phyloP scores from a whole-genome alignment of 176 grass and related monocot species.

The Triticum monococcum region DNA sequence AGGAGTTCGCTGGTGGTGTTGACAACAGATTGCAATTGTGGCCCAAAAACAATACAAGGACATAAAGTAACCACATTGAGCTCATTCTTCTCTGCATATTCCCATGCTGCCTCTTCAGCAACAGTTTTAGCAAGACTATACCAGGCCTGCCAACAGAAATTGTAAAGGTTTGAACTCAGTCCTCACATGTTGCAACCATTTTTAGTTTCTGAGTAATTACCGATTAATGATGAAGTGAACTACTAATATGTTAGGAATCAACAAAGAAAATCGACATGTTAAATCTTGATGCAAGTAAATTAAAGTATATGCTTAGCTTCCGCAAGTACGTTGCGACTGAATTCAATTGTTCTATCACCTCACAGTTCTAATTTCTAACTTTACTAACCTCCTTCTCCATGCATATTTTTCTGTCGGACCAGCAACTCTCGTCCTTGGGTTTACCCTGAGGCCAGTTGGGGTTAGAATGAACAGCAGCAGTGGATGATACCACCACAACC shows the following conservation, averaged over 20 bases:
- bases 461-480: neutral
- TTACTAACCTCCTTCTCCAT: conserved; percentile 16
- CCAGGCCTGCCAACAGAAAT: neutral
- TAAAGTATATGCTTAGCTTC: neutral
- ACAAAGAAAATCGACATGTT: neutral
- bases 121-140: neutral
- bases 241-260: neutral
- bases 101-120: neutral
- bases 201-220: neutral
- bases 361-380: neutral
- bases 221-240: neutral
- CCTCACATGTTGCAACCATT: neutral
- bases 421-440: conserved; percentile 40
- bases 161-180: neutral
- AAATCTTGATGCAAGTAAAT: neutral
- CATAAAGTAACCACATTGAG: conserved; percentile 28
- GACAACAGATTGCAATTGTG: neutral
- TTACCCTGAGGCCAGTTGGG: conserved; percentile 35
- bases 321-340: neutral
- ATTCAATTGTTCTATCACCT: neutral
- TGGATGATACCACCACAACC: conserved; percentile 35
- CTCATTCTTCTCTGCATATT: conserved; percentile 24
- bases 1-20: conserved; percentile 18
- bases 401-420: conserved; percentile 38
- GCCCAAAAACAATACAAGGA: conserved; percentile 22